Base-by-base conservation (phyloP, 441 rosid genomes). In the Arabidopsis lyrata region DNA sequence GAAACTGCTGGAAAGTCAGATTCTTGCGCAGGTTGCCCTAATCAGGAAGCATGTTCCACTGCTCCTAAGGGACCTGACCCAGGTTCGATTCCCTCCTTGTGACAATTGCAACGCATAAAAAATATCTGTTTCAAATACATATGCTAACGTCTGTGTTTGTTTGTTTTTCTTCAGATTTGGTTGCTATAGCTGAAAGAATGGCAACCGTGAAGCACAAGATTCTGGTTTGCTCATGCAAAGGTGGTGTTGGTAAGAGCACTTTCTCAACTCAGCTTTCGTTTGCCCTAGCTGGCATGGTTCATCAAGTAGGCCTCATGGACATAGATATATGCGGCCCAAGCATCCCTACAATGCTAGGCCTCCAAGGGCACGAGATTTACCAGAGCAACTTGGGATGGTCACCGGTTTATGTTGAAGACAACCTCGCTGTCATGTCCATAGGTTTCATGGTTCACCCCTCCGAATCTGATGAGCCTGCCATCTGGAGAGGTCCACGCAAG, bases 301-400 rank as follows among this genome's bases (percentile, higher is more conserved):
- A 88, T 76, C 96, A 95, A 82, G 96, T 92, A 20, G 98, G 99
- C 41, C 87, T 95, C 4, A 79, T 95, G 57, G 98, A 95, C 71
- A 87, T 95, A 16, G 98, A 92, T 72, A 89, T 95, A 20, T 95
- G 98, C 12, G 97, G 99, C 2, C 99, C 99, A 42, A 95, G 99
- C 88, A 90, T 95, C 72, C 99, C 99, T 0, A 95, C 90, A 81
- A 95, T 95, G 99, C 86, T 92, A 47, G 93, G 95, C 31, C 88
- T 95, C 12, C 96, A 95, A 82, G 98, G 99, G 62, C 91, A 89
- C 82, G 96, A 88, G 58, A 90, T 95, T 77, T 92, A 92, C 86
- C 95, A 89, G 83, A 95, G 99, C 83, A 95, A 89, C 82, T 91
- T 92, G n/a, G 99, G 99, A 47, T 95, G 99, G 99, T 92, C 98